Base-by-base conservation (phyloP, 1,284 basidiomycete species). In the Ustanciosporium gigantosporum region DNA sequence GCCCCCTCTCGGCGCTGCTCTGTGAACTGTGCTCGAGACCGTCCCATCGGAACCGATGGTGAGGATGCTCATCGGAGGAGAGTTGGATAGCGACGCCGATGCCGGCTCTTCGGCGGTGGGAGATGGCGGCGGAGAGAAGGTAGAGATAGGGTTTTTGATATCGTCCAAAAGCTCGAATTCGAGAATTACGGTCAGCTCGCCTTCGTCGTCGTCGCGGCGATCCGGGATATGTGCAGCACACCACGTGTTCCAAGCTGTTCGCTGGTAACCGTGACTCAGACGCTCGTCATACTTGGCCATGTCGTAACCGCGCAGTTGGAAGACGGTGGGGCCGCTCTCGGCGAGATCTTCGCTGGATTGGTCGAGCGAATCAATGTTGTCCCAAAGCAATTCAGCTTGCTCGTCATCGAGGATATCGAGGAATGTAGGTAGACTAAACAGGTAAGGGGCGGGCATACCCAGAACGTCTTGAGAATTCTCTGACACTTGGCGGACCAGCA, bases 101-200 rank as follows among this genome's bases (percentile, higher is more conserved):
- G 31, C 74, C 16, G 60, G 37, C 29, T 36, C 41, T 19, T 55
- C 51, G 16, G 36, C 25, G 15, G 23, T 31, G 1, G 66, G 66
- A 2, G 62, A 53, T 8, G 59, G 48, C 14, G 66, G 58, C 15
- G 58, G 61, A 34, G 60, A 66, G 25, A 48, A 47, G 31, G 48
- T 49, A 14, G 52, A 44, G 9, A 91, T 79, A 0, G 90, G 90
- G 66, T 91, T 91, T 72, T 86, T 79, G 0, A 74, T 67, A 73
- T 92, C 90, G 38, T 81, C 78, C 70, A 91, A 88, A 19, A 90
- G 81, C 77, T 92, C 90, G 62, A 92, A 89, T 74, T 93, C 90
- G 68, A 92, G 82, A 3, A 74, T 51, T 31, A 65, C 66, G n/a
- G 66, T 52, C 20, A 64, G 40, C 24, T 58, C 53, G 27, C 46